phyloP scores from a whole-genome alignment of 768 basidiomycete species.

The Rubroboletus pulcherrimus region DNA sequence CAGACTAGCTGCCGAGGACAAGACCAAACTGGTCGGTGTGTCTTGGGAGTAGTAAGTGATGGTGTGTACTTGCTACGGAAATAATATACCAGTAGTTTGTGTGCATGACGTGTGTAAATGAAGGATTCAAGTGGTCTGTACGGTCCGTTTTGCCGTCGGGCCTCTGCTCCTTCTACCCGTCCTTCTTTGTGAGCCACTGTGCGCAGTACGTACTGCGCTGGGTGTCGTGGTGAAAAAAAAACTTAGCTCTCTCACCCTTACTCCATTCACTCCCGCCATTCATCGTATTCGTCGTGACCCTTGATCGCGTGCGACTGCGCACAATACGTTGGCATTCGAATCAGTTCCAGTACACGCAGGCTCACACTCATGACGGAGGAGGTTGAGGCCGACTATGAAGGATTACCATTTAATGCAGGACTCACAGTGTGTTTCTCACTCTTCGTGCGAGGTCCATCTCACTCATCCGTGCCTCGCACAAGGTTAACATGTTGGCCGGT shows the following conservation, averaged over 20 bases:
- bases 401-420: slow-evolving; percentile 70
- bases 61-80: background rate
- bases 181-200: background rate
- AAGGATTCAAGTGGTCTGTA: background rate
- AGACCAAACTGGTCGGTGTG: slow-evolving; percentile 8
- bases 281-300: background rate
- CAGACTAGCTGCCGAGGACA: slow-evolving; percentile 49
- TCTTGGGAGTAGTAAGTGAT: background rate
- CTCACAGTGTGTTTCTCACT: slow-evolving; percentile 49
- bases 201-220: background rate
- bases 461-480: slow-evolving; percentile 10
- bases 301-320: slow-evolving; percentile 3
- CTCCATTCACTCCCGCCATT: background rate
- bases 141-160: background rate
- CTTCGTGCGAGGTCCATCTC: slow-evolving; percentile 11
- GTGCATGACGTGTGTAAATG: too few relatives aligned
- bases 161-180: background rate
- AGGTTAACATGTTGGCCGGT: slow-evolving; percentile 98
- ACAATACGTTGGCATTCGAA: slow-evolving; percentile 6
- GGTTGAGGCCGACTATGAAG: slow-evolving; percentile 65
- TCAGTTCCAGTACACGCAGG: slow-evolving; percentile 3
- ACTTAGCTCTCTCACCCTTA: slow-evolving; percentile 5
- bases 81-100: background rate
- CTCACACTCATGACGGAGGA: slow-evolving; percentile 37
- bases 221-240: slow-evolving; percentile 5